phyloP scores from a whole-genome alignment of 306 rosid species.

The Neltuma alba region DNA sequence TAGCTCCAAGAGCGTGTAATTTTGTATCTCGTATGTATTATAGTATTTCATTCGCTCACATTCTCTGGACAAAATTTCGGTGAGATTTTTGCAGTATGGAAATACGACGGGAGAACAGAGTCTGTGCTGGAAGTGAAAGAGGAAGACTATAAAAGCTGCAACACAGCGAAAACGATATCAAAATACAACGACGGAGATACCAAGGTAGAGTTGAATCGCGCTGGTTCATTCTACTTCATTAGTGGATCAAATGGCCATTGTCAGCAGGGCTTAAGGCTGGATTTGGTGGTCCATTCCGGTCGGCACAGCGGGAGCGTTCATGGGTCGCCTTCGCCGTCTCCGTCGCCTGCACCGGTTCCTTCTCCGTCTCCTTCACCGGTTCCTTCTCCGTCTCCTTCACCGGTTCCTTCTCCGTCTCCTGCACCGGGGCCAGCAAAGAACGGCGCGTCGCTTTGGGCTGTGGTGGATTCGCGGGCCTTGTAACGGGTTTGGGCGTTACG shows the following conservation, averaged over 20 bases:
- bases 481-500: conserved; percentile 27
- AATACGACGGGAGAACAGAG: conserved; percentile 29
- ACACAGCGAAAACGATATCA: background rate
- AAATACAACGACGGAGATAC: conserved; percentile 21
- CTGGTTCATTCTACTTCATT: conserved; percentile 43
- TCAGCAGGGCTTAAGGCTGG: conserved; percentile 36
- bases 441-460: background rate
- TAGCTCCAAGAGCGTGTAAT: background rate
- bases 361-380: background rate
- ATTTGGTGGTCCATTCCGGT: conserved; percentile 7
- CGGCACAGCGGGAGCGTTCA: background rate
- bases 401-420: background rate
- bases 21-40: background rate
- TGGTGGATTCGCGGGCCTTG: background rate
- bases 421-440: background rate
- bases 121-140: conserved; percentile 38
- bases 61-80: background rate
- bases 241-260: conserved; percentile 40
- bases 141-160: conserved; percentile 32
- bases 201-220: conserved; percentile 9
- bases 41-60: background rate
- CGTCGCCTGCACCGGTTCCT: background rate
- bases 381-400: background rate
- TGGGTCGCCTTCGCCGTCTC: background rate
- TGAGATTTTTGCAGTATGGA: conserved; percentile 25